Evolutionary conservation across 2,329 filamentous ascomycete genomes (phyloP), one percentile per base, ranked within the genome.

Genomic region (Cladophialophora immunda): DNA sequence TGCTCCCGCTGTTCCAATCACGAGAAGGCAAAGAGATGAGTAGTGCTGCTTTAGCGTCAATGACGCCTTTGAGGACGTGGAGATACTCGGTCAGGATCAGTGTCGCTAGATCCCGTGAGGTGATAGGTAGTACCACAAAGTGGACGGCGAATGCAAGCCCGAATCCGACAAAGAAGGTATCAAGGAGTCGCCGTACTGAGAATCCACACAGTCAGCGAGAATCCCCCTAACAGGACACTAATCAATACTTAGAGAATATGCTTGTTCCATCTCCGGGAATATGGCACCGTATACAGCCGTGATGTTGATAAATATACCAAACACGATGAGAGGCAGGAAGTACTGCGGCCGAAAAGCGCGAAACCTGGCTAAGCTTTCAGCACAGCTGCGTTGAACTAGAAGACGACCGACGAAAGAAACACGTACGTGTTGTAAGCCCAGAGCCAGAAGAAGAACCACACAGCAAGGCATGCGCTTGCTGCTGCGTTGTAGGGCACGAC

Each of bases 361-460:
- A 47, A 91, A 73, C 1, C 85, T 79, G 75, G 7, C 25, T 30
- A 22, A 15, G n/a, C 34, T 30, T 32, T 65, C 34, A 65, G 57
- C 41, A 47, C 36, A 1, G 50, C 29, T 29, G 25, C 11, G 3
- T 53, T 5, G 7, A 38, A n/a, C 8, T 54, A 15, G 9, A 29
- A 3, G 8, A 38, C 34, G 17, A 13, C 30, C 17, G n/a, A 25
- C 30, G 11, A n/a, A 45, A 19, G 27, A 5, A 30, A 19, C 30
- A 57, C 67, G 22, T 54, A 69, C 67, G 67, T 69, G 58, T 69
- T 69, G 57, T 67, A 69, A 15, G 62, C 62, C 67, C 67, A 69
- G 17, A 92, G 90, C 74, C 88, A 86, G 64, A 87, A 85, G 76
- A 93, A 90, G 1, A 93, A 82, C 89, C 89, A 93, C 1, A 93